These are phyloP conservation scores for Knufia petricola DNA, from an alignment of 2,329 filamentous ascomycete genomes.

Conservation along the genomic window DNA sequence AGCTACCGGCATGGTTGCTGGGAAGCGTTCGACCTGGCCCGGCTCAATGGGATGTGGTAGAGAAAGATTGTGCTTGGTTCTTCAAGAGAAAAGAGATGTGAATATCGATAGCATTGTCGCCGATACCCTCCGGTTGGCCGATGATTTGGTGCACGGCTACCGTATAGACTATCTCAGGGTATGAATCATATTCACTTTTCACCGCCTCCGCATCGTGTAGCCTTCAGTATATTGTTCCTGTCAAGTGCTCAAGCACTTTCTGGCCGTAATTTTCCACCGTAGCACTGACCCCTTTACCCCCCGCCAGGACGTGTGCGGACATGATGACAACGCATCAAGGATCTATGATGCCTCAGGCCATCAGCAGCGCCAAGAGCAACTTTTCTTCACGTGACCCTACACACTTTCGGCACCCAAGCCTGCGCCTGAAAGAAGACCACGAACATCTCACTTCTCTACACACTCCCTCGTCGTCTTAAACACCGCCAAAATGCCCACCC, in stretches of 20 bases:
- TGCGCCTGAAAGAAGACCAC: background rate
- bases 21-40: constrained; percentile 52
- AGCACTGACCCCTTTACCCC: too few species aligned
- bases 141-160: too few species aligned
- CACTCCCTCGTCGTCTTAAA: constrained; percentile 5
- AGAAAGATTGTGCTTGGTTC: constrained; percentile 49
- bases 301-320: too few species aligned
- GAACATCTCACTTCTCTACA: background rate
- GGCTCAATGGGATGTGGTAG: constrained; percentile 46
- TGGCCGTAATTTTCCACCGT: too few species aligned
- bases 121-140: too few species aligned
- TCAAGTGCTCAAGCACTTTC: too few species aligned
- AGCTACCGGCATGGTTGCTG: constrained; percentile 83
- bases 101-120: background rate
- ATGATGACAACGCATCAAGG: too few species aligned
- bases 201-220: too few species aligned
- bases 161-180: too few species aligned
- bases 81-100: constrained; percentile 31
- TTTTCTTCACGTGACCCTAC: constrained; percentile 5
- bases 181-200: too few species aligned
- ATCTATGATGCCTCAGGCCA: background rate
- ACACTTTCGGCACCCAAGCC: constrained; percentile 1
- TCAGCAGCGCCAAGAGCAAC: background rate
- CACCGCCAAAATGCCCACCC: constrained; percentile 43
- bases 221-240: too few species aligned